These are phyloP conservation scores for Wallacemonas sp. DNA, from an alignment of 208 protist genomes.

Conservation along the genomic window DNA sequence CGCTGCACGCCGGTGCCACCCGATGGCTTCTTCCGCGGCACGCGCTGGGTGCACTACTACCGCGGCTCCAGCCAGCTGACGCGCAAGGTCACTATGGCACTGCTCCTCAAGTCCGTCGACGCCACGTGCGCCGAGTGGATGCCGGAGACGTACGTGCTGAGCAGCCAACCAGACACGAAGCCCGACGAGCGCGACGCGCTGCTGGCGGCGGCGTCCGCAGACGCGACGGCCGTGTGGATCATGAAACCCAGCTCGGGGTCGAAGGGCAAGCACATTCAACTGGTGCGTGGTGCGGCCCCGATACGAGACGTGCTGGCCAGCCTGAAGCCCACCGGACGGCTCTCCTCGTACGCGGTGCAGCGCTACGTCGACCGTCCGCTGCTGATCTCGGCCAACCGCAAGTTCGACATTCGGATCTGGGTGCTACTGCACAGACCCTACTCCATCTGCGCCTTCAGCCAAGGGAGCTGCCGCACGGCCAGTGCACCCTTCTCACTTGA, in stretches of 20 bases:
- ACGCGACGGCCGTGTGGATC: constrained; percentile 69
- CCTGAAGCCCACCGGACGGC: constrained; percentile 21
- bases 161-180: constrained; percentile 51
- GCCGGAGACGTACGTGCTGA: constrained; percentile 76
- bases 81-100: constrained; percentile 78
- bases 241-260: constrained; percentile 83
- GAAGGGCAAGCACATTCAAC: constrained; percentile 76
- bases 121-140: constrained; percentile 55
- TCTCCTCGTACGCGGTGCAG: constrained; percentile 76
- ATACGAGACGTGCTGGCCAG: constrained; percentile 40
- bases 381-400: constrained; percentile 67
- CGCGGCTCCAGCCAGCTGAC: constrained; percentile 81
- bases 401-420: constrained; percentile 93
- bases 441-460: constrained; percentile 77
- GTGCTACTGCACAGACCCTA: constrained; percentile 66
- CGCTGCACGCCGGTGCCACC: constrained; percentile 55
- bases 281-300: constrained; percentile 42
- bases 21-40: constrained; percentile 57
- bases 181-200: constrained; percentile 56
- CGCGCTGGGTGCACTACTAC: constrained; percentile 90
- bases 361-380: constrained; percentile 86
- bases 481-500: constrained; percentile 56
- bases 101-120: constrained; percentile 50
- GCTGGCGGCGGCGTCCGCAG: constrained; percentile 29
- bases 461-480: constrained; percentile 85